These are phyloP conservation scores for Rhynchospora pubera DNA, from an alignment of 176 grass and related monocot genomes.

Conservation along the genomic window DNA sequence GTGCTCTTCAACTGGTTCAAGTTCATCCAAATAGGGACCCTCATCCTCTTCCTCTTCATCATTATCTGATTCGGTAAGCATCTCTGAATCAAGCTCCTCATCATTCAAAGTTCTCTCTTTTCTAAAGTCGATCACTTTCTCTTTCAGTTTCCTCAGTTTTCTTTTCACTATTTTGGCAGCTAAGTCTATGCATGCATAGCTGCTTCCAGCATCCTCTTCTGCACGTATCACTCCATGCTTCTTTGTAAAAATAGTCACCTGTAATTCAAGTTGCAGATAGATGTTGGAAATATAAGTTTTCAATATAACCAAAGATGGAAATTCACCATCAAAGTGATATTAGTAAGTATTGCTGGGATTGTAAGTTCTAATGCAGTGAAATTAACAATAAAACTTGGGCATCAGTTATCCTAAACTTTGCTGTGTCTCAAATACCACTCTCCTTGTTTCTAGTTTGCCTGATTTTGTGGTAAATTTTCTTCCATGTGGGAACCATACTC, in stretches of 20 bases:
- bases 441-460: not conserved
- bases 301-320: not conserved
- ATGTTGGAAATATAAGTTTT: not conserved
- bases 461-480: not conserved
- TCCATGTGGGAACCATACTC: not conserved
- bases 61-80: not conserved
- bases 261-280: not conserved
- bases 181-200: slow-evolving; percentile 72
- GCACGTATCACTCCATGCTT: slow-evolving; percentile 75
- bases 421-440: not conserved
- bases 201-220: slow-evolving; percentile 74
- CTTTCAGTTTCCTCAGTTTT: slow-evolving; percentile 91
- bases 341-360: not conserved
- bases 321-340: not conserved
- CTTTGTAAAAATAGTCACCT: slow-evolving; percentile 76
- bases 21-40: slow-evolving; percentile 18
- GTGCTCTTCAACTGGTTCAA: slow-evolving; percentile 33
- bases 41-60: slow-evolving; percentile 13
- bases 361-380: not conserved
- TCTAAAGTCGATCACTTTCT: slow-evolving; percentile 65
- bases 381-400: not conserved
- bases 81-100: not conserved
- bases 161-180: slow-evolving; percentile 72
- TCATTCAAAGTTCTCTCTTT: not conserved
- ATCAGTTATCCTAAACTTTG: not conserved